These are phyloP conservation scores for Stevia rebaudiana DNA, from an alignment of 140 eudicot species.

Conservation along the genomic window DNA sequence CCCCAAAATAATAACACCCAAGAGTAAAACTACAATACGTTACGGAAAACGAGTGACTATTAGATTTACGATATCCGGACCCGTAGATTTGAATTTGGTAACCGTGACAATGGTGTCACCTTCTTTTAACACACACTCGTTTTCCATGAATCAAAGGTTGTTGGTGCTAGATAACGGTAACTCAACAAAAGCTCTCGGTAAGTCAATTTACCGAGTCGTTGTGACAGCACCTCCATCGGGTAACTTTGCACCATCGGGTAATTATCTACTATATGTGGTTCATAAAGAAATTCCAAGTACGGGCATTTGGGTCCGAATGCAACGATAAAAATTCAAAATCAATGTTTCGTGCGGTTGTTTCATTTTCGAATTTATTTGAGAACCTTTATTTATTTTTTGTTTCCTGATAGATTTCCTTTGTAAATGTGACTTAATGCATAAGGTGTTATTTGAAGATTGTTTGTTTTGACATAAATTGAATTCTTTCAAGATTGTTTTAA, in stretches of 20 bases:
- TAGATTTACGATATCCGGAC: constrained; percentile 33
- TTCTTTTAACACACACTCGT: no score
- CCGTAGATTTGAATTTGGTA: constrained; percentile 22
- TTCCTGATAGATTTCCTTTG: no score
- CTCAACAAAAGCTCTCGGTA: constrained; percentile 25
- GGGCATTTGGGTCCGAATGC: constrained; percentile 68
- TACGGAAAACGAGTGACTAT: constrained; percentile 29
- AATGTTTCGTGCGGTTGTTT: no score
- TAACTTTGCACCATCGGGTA: constrained; percentile 63
- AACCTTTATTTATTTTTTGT: no score
- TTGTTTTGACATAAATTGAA: no score
- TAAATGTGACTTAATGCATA: no score
- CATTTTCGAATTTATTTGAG: no score
- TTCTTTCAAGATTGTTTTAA: no score
- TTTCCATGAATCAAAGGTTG: constrained; percentile 76
- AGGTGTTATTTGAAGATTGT: no score
- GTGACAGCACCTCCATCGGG: constrained; percentile 46
- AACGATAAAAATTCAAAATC: constrained; percentile 9
- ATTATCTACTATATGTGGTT: constrained; percentile 57
- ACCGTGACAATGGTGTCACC: constrained; percentile 70
- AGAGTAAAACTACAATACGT: constrained; percentile 23
- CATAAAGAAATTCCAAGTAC: constrained; percentile 65
- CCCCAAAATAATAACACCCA: constrained; percentile 39
- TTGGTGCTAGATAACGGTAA: constrained; percentile 36
- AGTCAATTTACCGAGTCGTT: constrained; percentile 17